A percentile compares a stretch with the other conserved stretches of the same genome.
Evolutionary conservation across 495 filamentous ascomycete genomes (phyloP).

Genomic region (Podospora conica): DNA sequence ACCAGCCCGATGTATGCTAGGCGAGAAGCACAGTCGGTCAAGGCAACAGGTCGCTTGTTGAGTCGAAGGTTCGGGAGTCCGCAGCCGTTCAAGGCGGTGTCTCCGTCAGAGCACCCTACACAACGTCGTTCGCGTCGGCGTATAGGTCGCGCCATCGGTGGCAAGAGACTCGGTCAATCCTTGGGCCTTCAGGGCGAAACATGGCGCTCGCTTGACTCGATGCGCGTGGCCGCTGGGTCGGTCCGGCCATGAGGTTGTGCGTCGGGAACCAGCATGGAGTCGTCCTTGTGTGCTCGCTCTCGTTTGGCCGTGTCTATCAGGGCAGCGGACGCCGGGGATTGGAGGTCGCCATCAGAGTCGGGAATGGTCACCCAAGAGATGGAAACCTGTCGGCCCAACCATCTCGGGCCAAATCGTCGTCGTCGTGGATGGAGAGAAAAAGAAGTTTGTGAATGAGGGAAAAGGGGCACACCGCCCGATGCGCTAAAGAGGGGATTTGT

Average conservation of each 20-base stretch:
- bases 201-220: background rate
- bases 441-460: background rate
- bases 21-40: background rate
- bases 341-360: background rate
- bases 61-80: background rate
- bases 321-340: background rate
- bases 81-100: background rate
- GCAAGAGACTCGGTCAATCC: background rate
- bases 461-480: background rate
- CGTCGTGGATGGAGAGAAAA: background rate
- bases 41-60: background rate
- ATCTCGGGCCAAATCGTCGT: background rate
- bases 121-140: background rate
- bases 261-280: background rate
- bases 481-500: background rate
- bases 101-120: background rate
- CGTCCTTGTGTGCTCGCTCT: background rate
- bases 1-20: background rate
- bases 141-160: background rate
- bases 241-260: background rate
- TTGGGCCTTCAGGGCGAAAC: no score
- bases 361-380: background rate
- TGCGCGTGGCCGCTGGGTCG: background rate
- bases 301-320: background rate
- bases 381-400: background rate